phyloP scores from a whole-genome alignment of 2,329 filamentous ascomycete genomes.

The Penicillium palitans region DNA sequence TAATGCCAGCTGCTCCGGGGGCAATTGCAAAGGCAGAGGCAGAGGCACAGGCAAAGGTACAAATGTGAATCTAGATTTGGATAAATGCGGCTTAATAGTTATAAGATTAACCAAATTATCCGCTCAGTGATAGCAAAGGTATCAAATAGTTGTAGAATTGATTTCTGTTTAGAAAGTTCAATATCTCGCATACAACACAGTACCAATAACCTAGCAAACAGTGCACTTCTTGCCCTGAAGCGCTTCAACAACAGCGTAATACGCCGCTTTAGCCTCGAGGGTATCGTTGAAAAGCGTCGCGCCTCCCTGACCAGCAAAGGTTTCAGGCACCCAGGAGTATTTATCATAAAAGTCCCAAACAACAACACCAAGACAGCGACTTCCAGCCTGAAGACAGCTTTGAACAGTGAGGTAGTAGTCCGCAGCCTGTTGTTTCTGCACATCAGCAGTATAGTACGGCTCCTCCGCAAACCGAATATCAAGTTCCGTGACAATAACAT shows the following conservation, averaged over 20 bases:
- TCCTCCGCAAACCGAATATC: conserved; percentile 46
- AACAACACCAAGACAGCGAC: conserved; percentile 25
- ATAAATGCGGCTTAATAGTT: neutral
- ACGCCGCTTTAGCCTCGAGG: conserved; percentile 45
- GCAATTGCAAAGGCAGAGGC: neutral
- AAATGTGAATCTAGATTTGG: neutral
- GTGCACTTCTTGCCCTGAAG: conserved; percentile 23
- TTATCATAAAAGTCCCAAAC: conserved; percentile 41
- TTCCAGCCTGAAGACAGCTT: conserved; percentile 23
- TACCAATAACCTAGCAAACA: conserved; percentile 16
- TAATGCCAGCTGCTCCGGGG: conserved; percentile 18
- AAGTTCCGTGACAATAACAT: conserved; percentile 40
- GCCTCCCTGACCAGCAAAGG: conserved; percentile 38
- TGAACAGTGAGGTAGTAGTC: conserved; percentile 27
- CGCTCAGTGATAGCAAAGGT: neutral
- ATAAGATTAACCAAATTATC: neutral
- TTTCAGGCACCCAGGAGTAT: conserved; percentile 43
- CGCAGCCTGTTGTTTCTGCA: conserved; percentile 24
- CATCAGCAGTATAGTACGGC: conserved; percentile 21
- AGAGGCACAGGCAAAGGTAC: neutral
- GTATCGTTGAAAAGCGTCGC: conserved; percentile 46
- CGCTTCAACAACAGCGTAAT: conserved; percentile 30
- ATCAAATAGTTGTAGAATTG: neutral
- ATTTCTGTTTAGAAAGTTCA: neutral
- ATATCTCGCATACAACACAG: neutral